phyloP scores from a whole-genome alignment of 108 stramenopile species.

The Bacterosira constricta region DNA sequence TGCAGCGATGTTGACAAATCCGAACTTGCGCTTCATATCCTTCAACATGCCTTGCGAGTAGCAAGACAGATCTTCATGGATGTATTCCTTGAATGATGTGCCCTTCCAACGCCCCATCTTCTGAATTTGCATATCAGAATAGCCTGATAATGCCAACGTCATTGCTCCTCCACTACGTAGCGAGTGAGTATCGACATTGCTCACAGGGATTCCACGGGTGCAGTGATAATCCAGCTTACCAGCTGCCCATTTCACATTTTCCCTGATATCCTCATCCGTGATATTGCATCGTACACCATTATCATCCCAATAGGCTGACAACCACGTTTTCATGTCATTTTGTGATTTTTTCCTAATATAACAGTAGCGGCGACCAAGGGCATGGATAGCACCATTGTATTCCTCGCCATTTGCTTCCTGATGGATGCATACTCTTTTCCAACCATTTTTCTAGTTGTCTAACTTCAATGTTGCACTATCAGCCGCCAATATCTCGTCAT shows the following conservation, averaged over 20 bases:
- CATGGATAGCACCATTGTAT: not conserved
- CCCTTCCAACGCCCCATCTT: conserved; percentile 1
- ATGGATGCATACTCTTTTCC: conserved; percentile 12
- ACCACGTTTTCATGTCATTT: not conserved
- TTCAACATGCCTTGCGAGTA: too few species aligned
- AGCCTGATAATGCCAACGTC: not conserved
- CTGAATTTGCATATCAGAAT: conserved; percentile 1
- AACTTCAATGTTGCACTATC: not conserved
- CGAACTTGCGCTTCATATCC: too few species aligned
- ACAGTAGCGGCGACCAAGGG: not conserved
- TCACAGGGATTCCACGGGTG: not conserved
- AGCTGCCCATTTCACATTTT: not conserved
- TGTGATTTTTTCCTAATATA: not conserved
- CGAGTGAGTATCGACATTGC: conserved; percentile 5
- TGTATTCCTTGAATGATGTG: not conserved
- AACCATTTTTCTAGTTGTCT: conserved; percentile 6
- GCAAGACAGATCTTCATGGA: too few species aligned
- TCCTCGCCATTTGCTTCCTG: conserved; percentile 16
- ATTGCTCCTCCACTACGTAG: not conserved
- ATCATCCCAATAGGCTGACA: not conserved
- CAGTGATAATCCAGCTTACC: not conserved
- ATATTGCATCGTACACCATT: not conserved
- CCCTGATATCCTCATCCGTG: not conserved
- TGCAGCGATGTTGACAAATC: too few species aligned
- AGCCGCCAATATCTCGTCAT: not conserved